These are phyloP conservation scores for Gryganskiella cystojenkinii DNA, from an alignment of 192 early-diverging fungal species.

Conservation along the genomic window DNA sequence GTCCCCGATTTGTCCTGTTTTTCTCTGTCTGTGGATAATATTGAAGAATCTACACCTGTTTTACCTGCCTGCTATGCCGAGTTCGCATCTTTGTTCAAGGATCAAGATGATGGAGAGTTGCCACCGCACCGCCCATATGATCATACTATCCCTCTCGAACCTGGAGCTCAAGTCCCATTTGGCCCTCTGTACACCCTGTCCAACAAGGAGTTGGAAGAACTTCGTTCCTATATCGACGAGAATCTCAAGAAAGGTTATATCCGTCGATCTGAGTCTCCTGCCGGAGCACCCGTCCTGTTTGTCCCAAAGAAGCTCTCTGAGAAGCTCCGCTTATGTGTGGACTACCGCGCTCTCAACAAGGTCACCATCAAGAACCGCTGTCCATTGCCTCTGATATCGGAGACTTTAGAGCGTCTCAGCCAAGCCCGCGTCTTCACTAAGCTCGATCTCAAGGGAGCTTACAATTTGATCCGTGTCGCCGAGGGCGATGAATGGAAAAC, in stretches of 20 bases:
- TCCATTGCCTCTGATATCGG: conserved; percentile 62
- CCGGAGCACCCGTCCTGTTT: conserved; percentile 19
- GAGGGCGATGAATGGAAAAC: conserved; percentile 52
- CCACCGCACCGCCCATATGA: conserved; percentile 12
- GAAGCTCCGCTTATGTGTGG: conserved; percentile 17
- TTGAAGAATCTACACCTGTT: too few species aligned
- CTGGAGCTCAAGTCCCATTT: background rate
- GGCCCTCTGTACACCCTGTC: conserved; percentile 37
- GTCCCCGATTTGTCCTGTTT: too few species aligned
- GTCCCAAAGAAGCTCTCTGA: conserved; percentile 27
- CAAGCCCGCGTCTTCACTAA: conserved; percentile 53
- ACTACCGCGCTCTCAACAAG: conserved; percentile 64
- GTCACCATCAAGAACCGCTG: conserved; percentile 59
- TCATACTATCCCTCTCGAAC: conserved; percentile 10
- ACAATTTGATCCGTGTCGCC: conserved; percentile 55
- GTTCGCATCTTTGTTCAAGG: too few species aligned
- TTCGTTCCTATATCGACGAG: conserved; percentile 34
- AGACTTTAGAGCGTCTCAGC: conserved; percentile 51
- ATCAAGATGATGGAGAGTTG: too few species aligned
- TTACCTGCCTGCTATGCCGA: too few species aligned
- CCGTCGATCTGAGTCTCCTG: conserved; percentile 9
- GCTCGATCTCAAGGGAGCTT: conserved; percentile 55
- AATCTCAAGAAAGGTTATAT: conserved; percentile 21
- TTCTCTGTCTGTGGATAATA: too few species aligned
- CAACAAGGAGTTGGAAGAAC: conserved; percentile 27